Percentiles rank a stretch among this genome's conserved stretches.
Evolutionary conservation across 306 rosid genomes (phyloP).

Genomic region (Casuarina equisetifolia): DNA sequence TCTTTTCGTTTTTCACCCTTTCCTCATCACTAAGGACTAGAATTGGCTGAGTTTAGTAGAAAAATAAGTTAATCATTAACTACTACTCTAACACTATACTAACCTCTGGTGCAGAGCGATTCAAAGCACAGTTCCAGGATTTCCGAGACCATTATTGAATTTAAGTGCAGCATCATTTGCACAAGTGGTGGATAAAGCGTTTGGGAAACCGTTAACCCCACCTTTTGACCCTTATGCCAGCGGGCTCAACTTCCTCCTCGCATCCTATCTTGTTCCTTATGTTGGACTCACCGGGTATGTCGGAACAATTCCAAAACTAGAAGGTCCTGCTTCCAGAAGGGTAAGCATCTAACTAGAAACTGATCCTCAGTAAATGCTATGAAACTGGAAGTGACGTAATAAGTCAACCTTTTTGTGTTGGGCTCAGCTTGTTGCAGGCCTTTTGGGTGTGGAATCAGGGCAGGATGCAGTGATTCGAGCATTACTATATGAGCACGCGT

Average conservation of each 20-base stretch:
- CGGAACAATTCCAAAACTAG: conserved; percentile 58
- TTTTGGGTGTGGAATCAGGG: conserved; percentile 70
- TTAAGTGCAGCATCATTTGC: conserved; percentile 54
- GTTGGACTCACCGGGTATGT: conserved; percentile 91
- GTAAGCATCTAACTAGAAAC: conserved; percentile 21
- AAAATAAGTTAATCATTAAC: no score
- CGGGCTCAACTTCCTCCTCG: conserved; percentile 59
- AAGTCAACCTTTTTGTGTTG: neutral
- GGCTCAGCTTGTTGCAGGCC: conserved; percentile 71
- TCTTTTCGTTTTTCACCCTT: neutral
- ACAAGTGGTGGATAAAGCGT: conserved; percentile 45
- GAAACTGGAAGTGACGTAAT: neutral
- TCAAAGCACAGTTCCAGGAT: conserved; percentile 47
- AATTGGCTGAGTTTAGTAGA: no score
- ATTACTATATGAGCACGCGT: conserved; percentile 40
- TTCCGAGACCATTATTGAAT: conserved; percentile 76
- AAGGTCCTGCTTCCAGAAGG: conserved; percentile 34
- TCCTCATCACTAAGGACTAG: no score
- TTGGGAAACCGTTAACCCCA: conserved; percentile 49
- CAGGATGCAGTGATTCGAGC: conserved; percentile 77
- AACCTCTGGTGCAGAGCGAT: conserved; percentile 53
- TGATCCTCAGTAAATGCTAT: neutral
- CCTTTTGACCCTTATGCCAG: conserved; percentile 73
- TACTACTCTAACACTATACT: no score
- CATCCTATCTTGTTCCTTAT: conserved; percentile 71